These are phyloP conservation scores for Hysterangium stoloniferum DNA, from an alignment of 768 basidiomycete species.

Conservation along the genomic window DNA sequence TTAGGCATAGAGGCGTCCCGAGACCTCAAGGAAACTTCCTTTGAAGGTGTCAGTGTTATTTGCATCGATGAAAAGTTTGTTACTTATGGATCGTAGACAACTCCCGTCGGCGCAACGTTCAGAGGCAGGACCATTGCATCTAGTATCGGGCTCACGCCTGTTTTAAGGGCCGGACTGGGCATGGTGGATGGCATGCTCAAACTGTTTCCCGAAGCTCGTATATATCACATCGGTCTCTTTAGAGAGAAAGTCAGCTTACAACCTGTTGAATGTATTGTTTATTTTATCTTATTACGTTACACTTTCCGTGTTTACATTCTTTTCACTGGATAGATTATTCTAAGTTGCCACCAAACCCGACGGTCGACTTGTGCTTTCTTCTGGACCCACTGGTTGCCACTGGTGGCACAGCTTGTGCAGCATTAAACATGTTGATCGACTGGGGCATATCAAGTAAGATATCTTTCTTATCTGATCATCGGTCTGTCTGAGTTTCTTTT, in stretches of 20 bases:
- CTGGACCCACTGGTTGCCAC: constrained; percentile 93
- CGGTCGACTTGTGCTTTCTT: constrained; percentile 78
- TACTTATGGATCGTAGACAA: constrained; percentile 39
- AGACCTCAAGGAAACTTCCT: constrained; percentile 51
- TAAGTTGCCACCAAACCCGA: constrained; percentile 69
- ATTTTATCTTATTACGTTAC: background rate
- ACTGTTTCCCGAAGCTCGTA: constrained; percentile 81
- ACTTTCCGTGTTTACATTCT: too few species aligned
- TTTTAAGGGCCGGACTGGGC: constrained; percentile 87
- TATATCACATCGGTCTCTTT: constrained; percentile 87
- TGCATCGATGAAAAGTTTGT: background rate
- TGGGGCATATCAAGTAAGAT: constrained; percentile 68
- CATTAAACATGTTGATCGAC: constrained; percentile 75
- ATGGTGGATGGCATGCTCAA: constrained; percentile 85
- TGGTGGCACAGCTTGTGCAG: constrained; percentile 86
- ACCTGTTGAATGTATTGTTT: constrained; percentile 77
- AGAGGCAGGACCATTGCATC: constrained; percentile 69
- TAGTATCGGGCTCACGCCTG: constrained; percentile 79
- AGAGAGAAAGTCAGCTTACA: constrained; percentile 82
- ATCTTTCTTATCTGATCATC: background rate
- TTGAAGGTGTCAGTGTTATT: constrained; percentile 51
- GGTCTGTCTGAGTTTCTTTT: constrained; percentile 3
- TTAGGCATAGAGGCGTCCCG: constrained; percentile 81
- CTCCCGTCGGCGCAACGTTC: constrained; percentile 67
- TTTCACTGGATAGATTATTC: constrained; percentile 65